Percentiles rank a stretch among this genome's conserved stretches.
These are phyloP conservation scores for Salix exigua DNA, from an alignment of 345 rosid genomes.

Conservation along the genomic window DNA sequence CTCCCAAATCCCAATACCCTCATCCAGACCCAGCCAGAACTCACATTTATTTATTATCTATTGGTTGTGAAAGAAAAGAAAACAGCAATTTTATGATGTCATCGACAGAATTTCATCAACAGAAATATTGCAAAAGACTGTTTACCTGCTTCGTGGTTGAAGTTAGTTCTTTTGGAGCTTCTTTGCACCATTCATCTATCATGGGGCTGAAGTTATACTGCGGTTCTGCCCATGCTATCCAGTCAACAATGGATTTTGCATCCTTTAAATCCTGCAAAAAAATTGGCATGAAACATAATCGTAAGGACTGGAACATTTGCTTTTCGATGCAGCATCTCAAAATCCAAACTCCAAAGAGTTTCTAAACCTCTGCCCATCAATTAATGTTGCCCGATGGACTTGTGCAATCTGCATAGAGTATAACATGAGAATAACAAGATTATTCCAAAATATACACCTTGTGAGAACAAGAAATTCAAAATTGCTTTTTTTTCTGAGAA, in stretches of 20 bases:
- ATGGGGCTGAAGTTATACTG: constrained; percentile 85
- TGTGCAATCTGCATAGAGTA: constrained; percentile 75
- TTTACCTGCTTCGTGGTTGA: constrained; percentile 86
- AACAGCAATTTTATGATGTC: neutral
- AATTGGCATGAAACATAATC: constrained; percentile 15
- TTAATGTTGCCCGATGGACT: constrained; percentile 84
- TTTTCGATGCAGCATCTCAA: constrained; percentile 18
- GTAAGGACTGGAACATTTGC: constrained; percentile 13
- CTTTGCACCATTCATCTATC: constrained; percentile 99
- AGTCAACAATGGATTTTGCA: constrained; percentile 84
- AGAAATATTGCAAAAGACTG: constrained; percentile 3
- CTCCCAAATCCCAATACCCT: constrained; percentile 1
- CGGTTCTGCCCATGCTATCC: constrained; percentile 99
- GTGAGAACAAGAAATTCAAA: neutral
- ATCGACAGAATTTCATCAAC: neutral
- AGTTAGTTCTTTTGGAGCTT: constrained; percentile 98
- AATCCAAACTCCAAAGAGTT: constrained; percentile 16
- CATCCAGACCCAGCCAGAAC: neutral
- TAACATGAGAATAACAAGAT: constrained; percentile 8
- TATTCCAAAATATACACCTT: neutral
- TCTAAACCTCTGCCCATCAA: constrained; percentile 61
- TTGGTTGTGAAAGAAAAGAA: neutral
- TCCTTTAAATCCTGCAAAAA: constrained; percentile 74
- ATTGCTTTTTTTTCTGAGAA: no score
- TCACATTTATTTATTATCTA: neutral